phyloP scores from a whole-genome alignment of 1,139 yeast genomes.

The Nematodospora anomalae region DNA sequence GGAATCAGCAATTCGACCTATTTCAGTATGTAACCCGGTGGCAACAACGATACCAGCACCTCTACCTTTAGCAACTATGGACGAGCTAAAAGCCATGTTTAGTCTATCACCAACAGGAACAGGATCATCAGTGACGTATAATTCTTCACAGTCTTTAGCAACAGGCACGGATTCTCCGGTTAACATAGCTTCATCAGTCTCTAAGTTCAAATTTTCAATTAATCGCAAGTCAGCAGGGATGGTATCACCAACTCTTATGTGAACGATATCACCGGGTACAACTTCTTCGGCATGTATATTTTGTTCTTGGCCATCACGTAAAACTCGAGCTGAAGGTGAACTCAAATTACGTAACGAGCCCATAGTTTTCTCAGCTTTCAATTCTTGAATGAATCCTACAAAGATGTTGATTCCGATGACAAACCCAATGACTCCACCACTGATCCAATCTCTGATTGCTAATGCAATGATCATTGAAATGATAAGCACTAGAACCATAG shows the following conservation, averaged over 20 bases:
- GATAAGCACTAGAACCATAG: constrained; percentile 74
- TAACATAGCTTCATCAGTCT: constrained; percentile 76
- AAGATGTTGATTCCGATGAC: constrained; percentile 66
- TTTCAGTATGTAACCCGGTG: constrained; percentile 73
- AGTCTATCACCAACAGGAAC: constrained; percentile 75
- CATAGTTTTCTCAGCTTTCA: constrained; percentile 79
- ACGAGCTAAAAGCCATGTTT: constrained; percentile 72
- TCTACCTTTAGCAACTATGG: constrained; percentile 75
- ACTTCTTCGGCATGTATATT: constrained; percentile 67
- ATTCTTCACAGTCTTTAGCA: constrained; percentile 48
- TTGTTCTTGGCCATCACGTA: constrained; percentile 60
- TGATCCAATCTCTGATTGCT: constrained; percentile 76
- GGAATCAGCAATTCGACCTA: constrained; percentile 74
- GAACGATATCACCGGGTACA: constrained; percentile 76
- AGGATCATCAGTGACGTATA: constrained; percentile 35
- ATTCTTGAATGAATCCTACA: constrained; percentile 72
- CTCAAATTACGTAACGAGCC: constrained; percentile 68
- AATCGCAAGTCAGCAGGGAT: constrained; percentile 76
- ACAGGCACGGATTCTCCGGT: constrained; percentile 84
- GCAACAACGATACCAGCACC: constrained; percentile 67
- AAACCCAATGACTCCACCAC: constrained; percentile 79
- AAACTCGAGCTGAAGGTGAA: constrained; percentile 71
- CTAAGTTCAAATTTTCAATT: constrained; percentile 62
- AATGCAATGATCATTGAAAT: constrained; percentile 76
- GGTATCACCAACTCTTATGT: constrained; percentile 72